Conservation (phyloP, 352 stramenopile genomes). For the Phytopythium sindhum region DNA sequence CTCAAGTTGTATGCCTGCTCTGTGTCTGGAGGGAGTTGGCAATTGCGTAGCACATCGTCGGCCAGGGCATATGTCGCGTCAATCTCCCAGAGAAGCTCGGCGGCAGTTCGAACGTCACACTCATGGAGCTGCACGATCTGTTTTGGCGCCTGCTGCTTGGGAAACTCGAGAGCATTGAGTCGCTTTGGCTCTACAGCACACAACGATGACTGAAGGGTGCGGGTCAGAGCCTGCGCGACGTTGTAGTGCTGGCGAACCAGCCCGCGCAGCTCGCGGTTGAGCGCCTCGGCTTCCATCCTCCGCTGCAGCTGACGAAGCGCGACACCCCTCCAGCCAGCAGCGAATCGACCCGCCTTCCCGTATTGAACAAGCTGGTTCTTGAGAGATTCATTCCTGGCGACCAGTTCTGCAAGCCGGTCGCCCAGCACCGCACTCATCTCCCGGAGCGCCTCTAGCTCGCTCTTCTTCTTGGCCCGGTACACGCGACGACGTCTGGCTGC, state of each 20-base stretch:
- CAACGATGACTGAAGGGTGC: background rate
- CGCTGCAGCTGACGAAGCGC: constrained; percentile 15
- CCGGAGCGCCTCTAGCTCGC: constrained; percentile 12
- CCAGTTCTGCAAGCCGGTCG: constrained; percentile 4
- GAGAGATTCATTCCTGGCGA: background rate
- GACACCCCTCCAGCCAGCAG: constrained; percentile 10
- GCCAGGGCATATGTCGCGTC: background rate
- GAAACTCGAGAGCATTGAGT: background rate
- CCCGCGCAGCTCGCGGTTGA: constrained; percentile 5
- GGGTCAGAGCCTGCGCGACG: background rate
- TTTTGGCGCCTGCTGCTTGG: background rate
- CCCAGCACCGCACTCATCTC: constrained; percentile 9
- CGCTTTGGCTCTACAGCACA: background rate
- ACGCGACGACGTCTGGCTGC: constrained; percentile 9
- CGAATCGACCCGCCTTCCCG: background rate
- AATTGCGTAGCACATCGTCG: background rate
- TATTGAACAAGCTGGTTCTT: background rate
- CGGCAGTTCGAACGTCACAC: background rate
- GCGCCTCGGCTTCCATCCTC: constrained; percentile 7
- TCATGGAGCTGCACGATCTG: background rate
- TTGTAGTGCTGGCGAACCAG: background rate
- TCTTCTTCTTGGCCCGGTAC: constrained; percentile 15
- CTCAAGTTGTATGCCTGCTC: background rate
- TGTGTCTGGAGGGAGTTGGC: background rate
- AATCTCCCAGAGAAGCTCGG: background rate